A percentile compares a stretch with the other conserved stretches of the same genome.
These are phyloP conservation scores for Rhipidocladum racemiflorum DNA, from an alignment of 176 grass and related monocot species.

Conservation along the genomic window DNA sequence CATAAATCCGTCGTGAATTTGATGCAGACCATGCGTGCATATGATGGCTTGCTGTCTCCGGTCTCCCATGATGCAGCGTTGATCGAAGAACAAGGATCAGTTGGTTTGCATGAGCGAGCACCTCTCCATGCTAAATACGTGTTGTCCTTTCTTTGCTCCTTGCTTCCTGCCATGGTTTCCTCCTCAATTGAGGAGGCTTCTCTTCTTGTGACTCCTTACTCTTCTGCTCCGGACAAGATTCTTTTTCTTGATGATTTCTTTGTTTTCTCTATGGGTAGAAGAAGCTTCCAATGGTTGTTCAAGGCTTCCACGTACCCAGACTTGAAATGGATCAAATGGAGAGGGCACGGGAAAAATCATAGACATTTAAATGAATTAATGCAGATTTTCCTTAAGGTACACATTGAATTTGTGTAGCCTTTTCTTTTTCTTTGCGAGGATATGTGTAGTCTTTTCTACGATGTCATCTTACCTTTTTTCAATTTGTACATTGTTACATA, in stretches of 20 bases:
- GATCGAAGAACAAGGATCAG: slow-evolving; percentile 43
- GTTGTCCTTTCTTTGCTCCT: slow-evolving; percentile 52
- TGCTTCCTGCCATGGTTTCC: slow-evolving; percentile 38
- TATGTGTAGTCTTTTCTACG: too few species aligned
- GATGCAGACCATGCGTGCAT: slow-evolving; percentile 16
- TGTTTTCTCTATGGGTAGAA: background rate
- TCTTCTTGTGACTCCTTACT: slow-evolving; percentile 46
- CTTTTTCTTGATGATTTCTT: background rate
- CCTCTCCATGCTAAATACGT: slow-evolving; percentile 42
- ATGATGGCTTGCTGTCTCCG: slow-evolving; percentile 14
- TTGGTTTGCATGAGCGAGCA: slow-evolving; percentile 43
- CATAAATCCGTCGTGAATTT: slow-evolving; percentile 23
- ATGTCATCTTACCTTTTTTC: too few species aligned
- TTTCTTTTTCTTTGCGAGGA: too few species aligned
- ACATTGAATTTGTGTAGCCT: too few species aligned
- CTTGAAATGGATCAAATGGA: too few species aligned
- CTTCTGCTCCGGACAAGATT: background rate
- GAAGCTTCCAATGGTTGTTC: slow-evolving; percentile 29
- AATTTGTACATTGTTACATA: too few species aligned
- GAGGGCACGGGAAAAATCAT: too few species aligned
- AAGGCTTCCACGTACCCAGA: background rate
- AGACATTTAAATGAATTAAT: too few species aligned
- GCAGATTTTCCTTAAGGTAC: too few species aligned
- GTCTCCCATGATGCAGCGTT: background rate
- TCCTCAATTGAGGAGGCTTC: background rate